phyloP scores from a whole-genome alignment of 345 rosid species.

The Hibiscus trionum region DNA sequence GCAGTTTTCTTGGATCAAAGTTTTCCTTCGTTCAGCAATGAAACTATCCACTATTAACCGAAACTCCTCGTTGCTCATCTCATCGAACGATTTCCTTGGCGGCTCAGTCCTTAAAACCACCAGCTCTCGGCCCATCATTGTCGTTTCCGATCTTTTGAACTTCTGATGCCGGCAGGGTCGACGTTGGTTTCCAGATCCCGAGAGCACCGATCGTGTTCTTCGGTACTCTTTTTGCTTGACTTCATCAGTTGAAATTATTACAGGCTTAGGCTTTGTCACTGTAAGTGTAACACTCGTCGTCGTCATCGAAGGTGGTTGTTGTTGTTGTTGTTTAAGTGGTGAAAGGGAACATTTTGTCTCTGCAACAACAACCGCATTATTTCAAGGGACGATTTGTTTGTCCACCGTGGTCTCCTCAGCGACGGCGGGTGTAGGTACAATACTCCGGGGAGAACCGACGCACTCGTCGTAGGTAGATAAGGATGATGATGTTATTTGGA shows the following conservation, averaged over 20 bases:
- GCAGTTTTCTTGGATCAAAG: neutral
- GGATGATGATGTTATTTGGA: too few relatives aligned
- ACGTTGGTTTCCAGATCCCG: neutral
- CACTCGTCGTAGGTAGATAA: neutral
- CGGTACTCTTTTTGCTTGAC: neutral
- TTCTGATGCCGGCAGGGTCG: neutral
- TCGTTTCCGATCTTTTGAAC: neutral
- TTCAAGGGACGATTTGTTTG: too few relatives aligned
- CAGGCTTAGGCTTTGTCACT: too few relatives aligned
- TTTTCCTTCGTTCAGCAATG: conserved; percentile 16
- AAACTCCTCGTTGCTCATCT: conserved; percentile 28
- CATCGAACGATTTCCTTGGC: conserved; percentile 17
- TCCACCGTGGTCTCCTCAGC: neutral
- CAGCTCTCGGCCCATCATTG: neutral
- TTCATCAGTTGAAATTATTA: neutral
- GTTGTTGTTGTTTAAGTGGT: neutral
- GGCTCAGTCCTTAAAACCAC: neutral
- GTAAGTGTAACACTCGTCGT: too few relatives aligned
- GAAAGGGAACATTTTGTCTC: too few relatives aligned
- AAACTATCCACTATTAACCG: conserved; percentile 23
- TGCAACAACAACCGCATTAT: neutral
- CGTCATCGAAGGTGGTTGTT: neutral
- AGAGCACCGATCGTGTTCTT: neutral
- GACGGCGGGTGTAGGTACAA: neutral
- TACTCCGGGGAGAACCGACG: neutral